Conservation (phyloP, 2,329 filamentous ascomycete species). For the Beauveria sp. region DNA sequence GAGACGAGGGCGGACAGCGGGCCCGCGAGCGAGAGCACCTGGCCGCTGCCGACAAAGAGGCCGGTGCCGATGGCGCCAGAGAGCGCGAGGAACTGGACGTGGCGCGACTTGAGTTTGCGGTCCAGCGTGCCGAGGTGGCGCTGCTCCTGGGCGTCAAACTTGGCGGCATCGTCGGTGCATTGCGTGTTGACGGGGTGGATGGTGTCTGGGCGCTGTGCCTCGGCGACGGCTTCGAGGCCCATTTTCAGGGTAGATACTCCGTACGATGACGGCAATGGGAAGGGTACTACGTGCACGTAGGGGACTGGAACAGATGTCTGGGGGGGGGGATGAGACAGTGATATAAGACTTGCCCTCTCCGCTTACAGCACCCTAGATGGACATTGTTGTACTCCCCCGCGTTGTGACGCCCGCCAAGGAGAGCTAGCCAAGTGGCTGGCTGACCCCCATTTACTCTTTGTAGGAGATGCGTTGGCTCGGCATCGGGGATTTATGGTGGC, state of each 20-base stretch:
- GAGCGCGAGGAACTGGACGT: slow-evolving; percentile 35
- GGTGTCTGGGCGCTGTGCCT: not conserved
- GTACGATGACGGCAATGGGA: no score
- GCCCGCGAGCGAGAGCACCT: slow-evolving; percentile 34
- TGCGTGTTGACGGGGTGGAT: not conserved
- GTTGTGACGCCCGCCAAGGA: not conserved
- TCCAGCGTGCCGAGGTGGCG: slow-evolving; percentile 29
- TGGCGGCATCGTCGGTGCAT: not conserved
- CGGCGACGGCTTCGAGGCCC: not conserved
- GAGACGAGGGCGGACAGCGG: slow-evolving; percentile 34
- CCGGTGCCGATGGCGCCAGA: slow-evolving; percentile 36
- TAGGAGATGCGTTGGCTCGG: no score
- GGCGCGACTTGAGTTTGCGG: slow-evolving; percentile 31
- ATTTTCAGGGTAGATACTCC: not conserved
- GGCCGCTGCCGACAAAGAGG: slow-evolving; percentile 36
- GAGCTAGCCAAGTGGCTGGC: not conserved
- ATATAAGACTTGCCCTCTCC: no score
- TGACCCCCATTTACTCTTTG: not conserved
- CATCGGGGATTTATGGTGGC: not conserved
- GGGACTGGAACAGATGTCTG: no score
- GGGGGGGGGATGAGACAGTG: no score
- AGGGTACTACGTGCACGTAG: no score
- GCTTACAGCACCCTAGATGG: not conserved
- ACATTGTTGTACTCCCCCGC: not conserved
- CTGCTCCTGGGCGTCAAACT: slow-evolving; percentile 17